These are phyloP conservation scores for Lineolata rhizophorae DNA, from an alignment of 495 filamentous ascomycete genomes.

Conservation along the genomic window DNA sequence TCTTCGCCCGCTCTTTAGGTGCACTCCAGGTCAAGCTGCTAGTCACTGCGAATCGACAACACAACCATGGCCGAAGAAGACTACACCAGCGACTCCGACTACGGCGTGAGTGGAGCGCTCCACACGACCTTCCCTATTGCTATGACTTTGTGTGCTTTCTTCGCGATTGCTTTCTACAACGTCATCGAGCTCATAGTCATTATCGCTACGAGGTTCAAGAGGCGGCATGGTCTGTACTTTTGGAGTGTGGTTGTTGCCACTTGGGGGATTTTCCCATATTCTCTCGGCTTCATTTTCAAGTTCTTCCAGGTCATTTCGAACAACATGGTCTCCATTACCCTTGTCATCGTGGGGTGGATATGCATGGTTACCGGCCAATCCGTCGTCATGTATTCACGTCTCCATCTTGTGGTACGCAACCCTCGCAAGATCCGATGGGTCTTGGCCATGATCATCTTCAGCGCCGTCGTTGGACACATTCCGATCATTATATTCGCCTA, in stretches of 20 bases:
- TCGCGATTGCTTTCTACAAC: slow-evolving; percentile 21
- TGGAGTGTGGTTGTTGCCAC: slow-evolving; percentile 20
- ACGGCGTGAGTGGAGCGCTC: no score
- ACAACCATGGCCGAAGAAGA: no score
- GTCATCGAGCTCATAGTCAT: slow-evolving; percentile 20
- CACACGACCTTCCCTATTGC: no score
- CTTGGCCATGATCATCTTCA: slow-evolving; percentile 33
- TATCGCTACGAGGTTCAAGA: slow-evolving; percentile 20
- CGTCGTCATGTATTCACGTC: slow-evolving; percentile 44
- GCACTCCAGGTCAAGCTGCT: no score
- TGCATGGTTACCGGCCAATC: slow-evolving; percentile 44
- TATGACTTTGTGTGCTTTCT: no score
- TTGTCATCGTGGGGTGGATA: slow-evolving; percentile 35
- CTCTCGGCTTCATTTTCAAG: slow-evolving; percentile 37
- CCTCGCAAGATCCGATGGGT: slow-evolving; percentile 27
- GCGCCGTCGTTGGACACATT: slow-evolving; percentile 31
- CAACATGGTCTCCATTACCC: slow-evolving; percentile 21
- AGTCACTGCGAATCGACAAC: no score
- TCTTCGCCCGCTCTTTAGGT: no score
- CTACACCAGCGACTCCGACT: no score
- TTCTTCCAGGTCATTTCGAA: slow-evolving; percentile 26
- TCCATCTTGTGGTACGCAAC: slow-evolving; percentile 35
- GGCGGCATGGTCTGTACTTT: slow-evolving; percentile 21
- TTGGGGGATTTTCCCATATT: slow-evolving; percentile 33
- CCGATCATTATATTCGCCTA: slow-evolving; percentile 34